These are phyloP conservation scores for Botryotinia globosa DNA, from an alignment of 2,329 filamentous ascomycete genomes.

Conservation along the genomic window DNA sequence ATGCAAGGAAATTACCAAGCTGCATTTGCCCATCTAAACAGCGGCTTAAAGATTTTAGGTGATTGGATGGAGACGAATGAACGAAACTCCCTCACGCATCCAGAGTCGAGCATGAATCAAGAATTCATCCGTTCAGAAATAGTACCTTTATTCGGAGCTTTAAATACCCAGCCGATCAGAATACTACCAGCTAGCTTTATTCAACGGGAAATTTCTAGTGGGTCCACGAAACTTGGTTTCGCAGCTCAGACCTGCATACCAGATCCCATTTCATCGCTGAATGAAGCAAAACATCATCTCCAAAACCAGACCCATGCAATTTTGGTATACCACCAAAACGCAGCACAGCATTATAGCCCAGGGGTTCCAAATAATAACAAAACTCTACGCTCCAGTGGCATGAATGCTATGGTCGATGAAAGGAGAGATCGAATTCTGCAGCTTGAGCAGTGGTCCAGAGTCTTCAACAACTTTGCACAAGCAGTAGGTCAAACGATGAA, in stretches of 20 bases:
- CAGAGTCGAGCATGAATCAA: background rate
- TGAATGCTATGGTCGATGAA: background rate
- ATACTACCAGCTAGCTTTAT: slow-evolving; percentile 2
- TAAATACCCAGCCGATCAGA: slow-evolving; percentile 7
- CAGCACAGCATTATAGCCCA: background rate
- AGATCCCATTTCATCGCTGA: background rate
- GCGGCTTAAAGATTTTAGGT: slow-evolving; percentile 23
- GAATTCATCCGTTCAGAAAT: slow-evolving; percentile 8
- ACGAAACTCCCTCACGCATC: background rate
- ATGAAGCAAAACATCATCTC: slow-evolving; percentile 6
- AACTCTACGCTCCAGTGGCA: background rate
- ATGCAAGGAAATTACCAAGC: slow-evolving; percentile 25
- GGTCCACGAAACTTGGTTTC: background rate
- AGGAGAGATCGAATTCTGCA: background rate
- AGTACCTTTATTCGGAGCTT: slow-evolving; percentile 5
- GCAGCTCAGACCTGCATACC: background rate
- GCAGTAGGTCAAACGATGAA: background rate
- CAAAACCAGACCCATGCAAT: slow-evolving; percentile 12
- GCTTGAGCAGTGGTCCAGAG: slow-evolving; percentile 11
- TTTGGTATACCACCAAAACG: background rate
- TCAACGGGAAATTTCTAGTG: background rate
- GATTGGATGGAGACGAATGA: slow-evolving; percentile 1
- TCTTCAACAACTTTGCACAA: slow-evolving; percentile 2
- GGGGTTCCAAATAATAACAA: accelerated
- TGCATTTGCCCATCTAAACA: slow-evolving; percentile 27